Conservation (phyloP, 1,139 yeast genomes). For the Saccharomyces hybrid region DNA sequence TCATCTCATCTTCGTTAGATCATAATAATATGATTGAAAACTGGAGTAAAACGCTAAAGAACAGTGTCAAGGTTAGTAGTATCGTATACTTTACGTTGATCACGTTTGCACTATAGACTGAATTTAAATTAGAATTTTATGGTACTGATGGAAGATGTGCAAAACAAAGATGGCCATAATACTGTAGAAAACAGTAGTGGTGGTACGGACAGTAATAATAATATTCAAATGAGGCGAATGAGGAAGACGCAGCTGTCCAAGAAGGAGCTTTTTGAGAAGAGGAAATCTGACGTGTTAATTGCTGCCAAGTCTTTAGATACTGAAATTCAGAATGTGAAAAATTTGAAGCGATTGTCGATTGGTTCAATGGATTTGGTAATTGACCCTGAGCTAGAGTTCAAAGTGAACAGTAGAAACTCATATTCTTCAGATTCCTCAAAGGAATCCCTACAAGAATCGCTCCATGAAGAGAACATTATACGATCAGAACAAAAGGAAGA, state of each 20-base stretch:
- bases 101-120: not conserved
- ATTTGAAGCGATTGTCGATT: conserved; percentile 31
- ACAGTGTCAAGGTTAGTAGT: not conserved
- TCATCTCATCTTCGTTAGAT: not conserved
- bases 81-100: not conserved
- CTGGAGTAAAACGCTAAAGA: not conserved
- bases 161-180: not conserved
- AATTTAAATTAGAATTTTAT: not conserved
- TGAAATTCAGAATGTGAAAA: conserved; percentile 29
- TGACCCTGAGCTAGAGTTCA: conserved; percentile 31
- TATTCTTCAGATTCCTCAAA: conserved; percentile 8
- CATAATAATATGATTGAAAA: not conserved
- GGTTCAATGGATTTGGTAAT: conserved; percentile 31
- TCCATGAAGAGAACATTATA: not conserved
- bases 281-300: conserved; percentile 30
- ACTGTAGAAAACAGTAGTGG: not conserved
- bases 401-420: conserved; percentile 14
- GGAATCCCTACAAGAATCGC: not conserved
- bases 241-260: not conserved
- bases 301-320: conserved; percentile 32
- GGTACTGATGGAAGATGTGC: not conserved
- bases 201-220: not conserved
- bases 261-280: conserved; percentile 14
- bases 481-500: not conserved
- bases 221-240: not conserved